phyloP scores from a whole-genome alignment of 2,329 filamentous ascomycete species.

The Alternaria rosae region DNA sequence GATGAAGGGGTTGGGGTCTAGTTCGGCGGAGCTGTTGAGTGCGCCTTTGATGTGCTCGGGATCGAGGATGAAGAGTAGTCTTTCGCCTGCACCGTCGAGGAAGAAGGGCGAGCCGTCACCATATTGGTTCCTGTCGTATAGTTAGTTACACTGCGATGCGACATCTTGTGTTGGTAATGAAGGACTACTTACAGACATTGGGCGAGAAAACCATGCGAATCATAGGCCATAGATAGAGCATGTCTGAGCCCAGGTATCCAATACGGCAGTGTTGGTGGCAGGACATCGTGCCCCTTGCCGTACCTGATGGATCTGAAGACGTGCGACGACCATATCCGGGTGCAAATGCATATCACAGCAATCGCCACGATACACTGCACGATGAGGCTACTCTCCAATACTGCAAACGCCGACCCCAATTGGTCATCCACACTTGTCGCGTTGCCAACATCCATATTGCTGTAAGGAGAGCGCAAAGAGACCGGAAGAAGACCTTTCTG shows the following conservation, averaged over 20 bases:
- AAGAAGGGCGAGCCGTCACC: slow-evolving; percentile 25
- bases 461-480: neutral
- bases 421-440: neutral
- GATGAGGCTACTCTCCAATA: neutral
- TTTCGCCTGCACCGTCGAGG: slow-evolving; percentile 24
- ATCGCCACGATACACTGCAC: slow-evolving; percentile 12
- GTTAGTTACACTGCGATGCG: neutral
- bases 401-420: neutral
- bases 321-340: slow-evolving; percentile 20
- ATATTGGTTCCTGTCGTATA: slow-evolving; percentile 15
- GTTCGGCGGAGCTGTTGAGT: slow-evolving; percentile 11
- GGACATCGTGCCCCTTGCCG: slow-evolving; percentile 7
- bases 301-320: slow-evolving; percentile 17
- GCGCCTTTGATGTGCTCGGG: slow-evolving; percentile 23
- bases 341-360: slow-evolving; percentile 16
- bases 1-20: slow-evolving; percentile 24
- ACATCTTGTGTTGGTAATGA: neutral
- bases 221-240: slow-evolving; percentile 21
- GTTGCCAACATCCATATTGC: slow-evolving; percentile 2
- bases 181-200: slow-evolving; percentile 18
- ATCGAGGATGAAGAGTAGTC: slow-evolving; percentile 20
- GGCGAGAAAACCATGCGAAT: slow-evolving; percentile 19
- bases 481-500: neutral
- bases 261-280: slow-evolving; percentile 27
- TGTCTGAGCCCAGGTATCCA: slow-evolving; percentile 29